Base-by-base conservation (phyloP, 2,329 filamentous ascomycete species). In the Sarocladium kiliense region DNA sequence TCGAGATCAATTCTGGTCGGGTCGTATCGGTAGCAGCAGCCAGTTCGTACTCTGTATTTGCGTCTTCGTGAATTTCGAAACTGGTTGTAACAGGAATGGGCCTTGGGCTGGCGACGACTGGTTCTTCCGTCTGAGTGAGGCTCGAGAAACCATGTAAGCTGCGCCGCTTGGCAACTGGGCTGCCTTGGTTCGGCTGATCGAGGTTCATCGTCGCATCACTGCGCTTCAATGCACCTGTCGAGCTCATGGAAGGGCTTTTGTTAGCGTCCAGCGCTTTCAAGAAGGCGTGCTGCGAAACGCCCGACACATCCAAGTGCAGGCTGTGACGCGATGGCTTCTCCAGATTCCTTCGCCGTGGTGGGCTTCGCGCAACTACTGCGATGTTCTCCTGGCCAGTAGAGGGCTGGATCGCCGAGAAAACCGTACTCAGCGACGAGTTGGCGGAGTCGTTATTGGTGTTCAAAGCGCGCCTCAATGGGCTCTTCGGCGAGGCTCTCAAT, bases 191-290 rank as follows among this genome's bases (percentile, higher is more conserved):
- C 26, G 85, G 79, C 60, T 89, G 87, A 64, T 96, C 92, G 50
- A 95, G 74, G 64, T 90, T 91, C 88, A 96, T 93, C 53, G 87
- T 87, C 42, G 89, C 87, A 74, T 97, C 93, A 66, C 88, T 93
- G 63, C 94, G 86, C 78, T 97, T 97, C 62, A 97, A 75, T 4
- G 93, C 92, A 67, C 93, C 96, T 5, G 87, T 85, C 32, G 63
- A 66, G 34, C 66, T 61, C 49, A 64, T 60, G 66, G 68, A 67
- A 36, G 54, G 62, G 27, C 71, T 67, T 53, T 55, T 62, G 49
- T 71, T 74, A 18, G 68, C 68, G 53, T 84, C 80, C 16, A 77
- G 65, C n/a, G 81, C 68, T 59, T 79, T 79, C 42, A 80, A 70
- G 30, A 80, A 70, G 14, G 74, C 70, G 58, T 76, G 72, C 59